Percentiles rank a stretch among this genome's conserved stretches.
phyloP scores from a whole-genome alignment of 2,329 filamentous ascomycete species.

The Hymenoscyphus fraxineus region DNA sequence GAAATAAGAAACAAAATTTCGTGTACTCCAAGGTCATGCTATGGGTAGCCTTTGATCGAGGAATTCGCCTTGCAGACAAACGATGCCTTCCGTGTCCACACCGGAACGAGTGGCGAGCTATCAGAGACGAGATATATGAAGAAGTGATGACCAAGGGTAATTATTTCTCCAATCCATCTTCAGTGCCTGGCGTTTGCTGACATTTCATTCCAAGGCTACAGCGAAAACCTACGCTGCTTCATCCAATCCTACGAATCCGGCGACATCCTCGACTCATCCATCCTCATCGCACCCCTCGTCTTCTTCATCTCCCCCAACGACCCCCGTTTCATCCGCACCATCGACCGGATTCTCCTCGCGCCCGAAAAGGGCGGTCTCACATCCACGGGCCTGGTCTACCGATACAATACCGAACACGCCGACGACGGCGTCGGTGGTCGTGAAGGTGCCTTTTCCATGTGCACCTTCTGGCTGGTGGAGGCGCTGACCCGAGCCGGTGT shows the following conservation, averaged over 20 bases:
- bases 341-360: conserved; percentile 67
- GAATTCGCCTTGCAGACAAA: conserved; percentile 69
- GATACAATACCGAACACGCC: conserved; percentile 66
- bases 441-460: conserved; percentile 77
- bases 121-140: conserved; percentile 67
- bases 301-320: conserved; percentile 79
- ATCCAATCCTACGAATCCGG: conserved; percentile 72
- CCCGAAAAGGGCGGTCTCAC: conserved; percentile 74
- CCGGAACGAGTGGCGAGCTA: conserved; percentile 60
- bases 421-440: conserved; percentile 71
- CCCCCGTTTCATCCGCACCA: conserved; percentile 67
- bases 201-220: conserved; percentile 53
- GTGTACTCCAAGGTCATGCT: conserved; percentile 81
- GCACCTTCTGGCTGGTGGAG: conserved; percentile 79
- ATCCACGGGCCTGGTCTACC: conserved; percentile 70
- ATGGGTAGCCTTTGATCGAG: conserved; percentile 77
- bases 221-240: conserved; percentile 64
- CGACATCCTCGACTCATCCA: conserved; percentile 68
- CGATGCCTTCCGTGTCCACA: conserved; percentile 72
- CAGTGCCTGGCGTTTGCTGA: not conserved
- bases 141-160: conserved; percentile 69
- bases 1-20: conserved; percentile 72
- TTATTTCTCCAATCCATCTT: conserved; percentile 8
- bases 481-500: conserved; percentile 65
- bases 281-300: conserved; percentile 72